These are phyloP conservation scores for Plasmodium sp. DNA, from an alignment of 169 alveolate genomes.

Conservation along the genomic window DNA sequence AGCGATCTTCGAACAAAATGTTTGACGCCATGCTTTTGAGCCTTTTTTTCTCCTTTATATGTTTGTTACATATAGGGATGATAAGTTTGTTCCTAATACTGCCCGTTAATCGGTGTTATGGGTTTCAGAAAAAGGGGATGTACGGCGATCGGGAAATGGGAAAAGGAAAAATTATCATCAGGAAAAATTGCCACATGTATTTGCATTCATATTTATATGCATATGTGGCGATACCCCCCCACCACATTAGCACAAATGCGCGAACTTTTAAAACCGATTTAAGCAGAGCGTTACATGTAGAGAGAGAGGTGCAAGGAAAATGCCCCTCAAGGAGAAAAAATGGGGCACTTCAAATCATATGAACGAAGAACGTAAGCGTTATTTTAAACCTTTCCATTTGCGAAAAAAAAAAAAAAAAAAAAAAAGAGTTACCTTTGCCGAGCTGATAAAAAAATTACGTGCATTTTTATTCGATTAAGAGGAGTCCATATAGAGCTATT, in stretches of 20 bases:
- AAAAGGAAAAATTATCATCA: neutral
- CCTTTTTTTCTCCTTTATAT: neutral
- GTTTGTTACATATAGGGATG: slow-evolving; percentile 13
- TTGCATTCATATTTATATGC: neutral
- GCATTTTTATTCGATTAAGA: neutral
- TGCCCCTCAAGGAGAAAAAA: neutral
- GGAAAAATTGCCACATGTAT: neutral
- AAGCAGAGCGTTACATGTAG: neutral
- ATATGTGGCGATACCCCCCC: neutral
- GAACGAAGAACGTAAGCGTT: neutral
- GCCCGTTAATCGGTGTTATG: neutral
- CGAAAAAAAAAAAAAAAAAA: neutral
- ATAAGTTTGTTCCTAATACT: neutral
- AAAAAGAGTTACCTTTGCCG: neutral
- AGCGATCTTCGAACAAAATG: slow-evolving; percentile 91
- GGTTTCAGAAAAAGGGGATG: neutral
- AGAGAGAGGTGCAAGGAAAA: neutral
- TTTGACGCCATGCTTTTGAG: slow-evolving; percentile 54
- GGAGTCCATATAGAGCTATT: neutral
- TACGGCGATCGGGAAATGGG: neutral
- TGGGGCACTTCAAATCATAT: neutral
- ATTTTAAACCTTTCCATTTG: neutral
- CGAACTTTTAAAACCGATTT: neutral
- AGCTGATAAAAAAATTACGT: neutral
- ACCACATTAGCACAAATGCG: neutral